These are phyloP conservation scores for Fusarium globosum DNA, from an alignment of 2,329 filamentous ascomycete genomes.

Conservation along the genomic window DNA sequence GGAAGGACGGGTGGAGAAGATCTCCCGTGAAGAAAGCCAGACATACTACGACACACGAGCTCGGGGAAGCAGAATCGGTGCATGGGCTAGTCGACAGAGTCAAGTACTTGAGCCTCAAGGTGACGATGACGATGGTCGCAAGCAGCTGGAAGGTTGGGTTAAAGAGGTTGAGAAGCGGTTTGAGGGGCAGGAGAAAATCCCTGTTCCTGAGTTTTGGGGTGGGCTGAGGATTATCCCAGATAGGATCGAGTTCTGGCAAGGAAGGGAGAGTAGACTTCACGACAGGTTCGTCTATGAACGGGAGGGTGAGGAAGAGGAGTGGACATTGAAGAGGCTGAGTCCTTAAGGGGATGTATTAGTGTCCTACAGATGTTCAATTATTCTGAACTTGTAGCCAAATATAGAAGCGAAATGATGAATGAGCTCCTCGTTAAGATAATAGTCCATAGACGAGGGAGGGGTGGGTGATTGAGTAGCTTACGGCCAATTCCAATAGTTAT, in stretches of 20 bases:
- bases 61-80: constrained; percentile 84
- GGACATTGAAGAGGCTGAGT: constrained; percentile 79
- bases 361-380: neutral
- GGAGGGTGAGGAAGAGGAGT: constrained; percentile 58
- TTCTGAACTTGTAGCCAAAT: neutral
- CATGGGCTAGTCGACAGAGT: constrained; percentile 94
- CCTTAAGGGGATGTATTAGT: constrained; percentile 53
- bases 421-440: neutral
- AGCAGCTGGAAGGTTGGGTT: constrained; percentile 81
- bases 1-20: constrained; percentile 78
- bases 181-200: constrained; percentile 80
- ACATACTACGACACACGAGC: constrained; percentile 75
- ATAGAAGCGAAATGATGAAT: neutral
- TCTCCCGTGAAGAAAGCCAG: constrained; percentile 78
- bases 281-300: constrained; percentile 90
- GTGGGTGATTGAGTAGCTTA: neutral
- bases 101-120: constrained; percentile 69
- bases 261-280: constrained; percentile 87
- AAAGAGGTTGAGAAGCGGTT: constrained; percentile 81
- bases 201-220: constrained; percentile 94
- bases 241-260: constrained; percentile 96
- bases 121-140: constrained; percentile 72
- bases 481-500: neutral
- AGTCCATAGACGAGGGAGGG: neutral
- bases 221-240: constrained; percentile 87